Percentiles rank a stretch among this genome's conserved stretches.
These are phyloP conservation scores for Ustilago curta DNA, from an alignment of 1,284 basidiomycete species.

Conservation along the genomic window DNA sequence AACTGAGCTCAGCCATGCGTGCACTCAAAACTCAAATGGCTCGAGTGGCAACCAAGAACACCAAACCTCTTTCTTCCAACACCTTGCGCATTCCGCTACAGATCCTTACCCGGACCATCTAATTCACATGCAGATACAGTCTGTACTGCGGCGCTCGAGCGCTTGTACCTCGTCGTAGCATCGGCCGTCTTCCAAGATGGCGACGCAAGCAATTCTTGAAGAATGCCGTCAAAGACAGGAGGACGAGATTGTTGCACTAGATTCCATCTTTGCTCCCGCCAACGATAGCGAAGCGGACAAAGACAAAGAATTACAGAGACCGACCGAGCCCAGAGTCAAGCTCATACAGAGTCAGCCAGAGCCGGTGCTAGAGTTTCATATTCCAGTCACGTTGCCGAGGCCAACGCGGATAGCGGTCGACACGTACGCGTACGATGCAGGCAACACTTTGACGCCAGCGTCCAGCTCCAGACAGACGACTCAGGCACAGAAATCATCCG, in stretches of 20 bases:
- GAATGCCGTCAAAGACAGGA: slow-evolving; percentile 43
- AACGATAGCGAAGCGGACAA: neutral
- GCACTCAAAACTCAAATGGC: too few relatives aligned
- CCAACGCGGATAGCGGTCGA: slow-evolving; percentile 29
- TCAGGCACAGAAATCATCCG: neutral
- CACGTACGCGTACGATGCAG: slow-evolving; percentile 4
- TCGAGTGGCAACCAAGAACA: slow-evolving; percentile 4
- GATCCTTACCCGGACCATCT: neutral
- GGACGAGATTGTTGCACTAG: slow-evolving; percentile 49
- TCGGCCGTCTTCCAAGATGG: slow-evolving; percentile 9
- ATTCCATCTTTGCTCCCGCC: slow-evolving; percentile 43
- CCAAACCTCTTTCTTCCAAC: neutral
- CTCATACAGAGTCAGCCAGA: slow-evolving; percentile 14
- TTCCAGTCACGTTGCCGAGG: slow-evolving; percentile 35
- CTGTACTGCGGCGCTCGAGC: neutral
- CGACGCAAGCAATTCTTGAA: slow-evolving; percentile 18
- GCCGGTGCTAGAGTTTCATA: slow-evolving; percentile 20
- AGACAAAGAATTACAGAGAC: neutral
- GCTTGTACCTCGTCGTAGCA: slow-evolving; percentile 13
- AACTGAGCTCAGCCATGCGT: slow-evolving; percentile 21
- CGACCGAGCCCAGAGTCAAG: slow-evolving; percentile 19
- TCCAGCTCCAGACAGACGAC: neutral
- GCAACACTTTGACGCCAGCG: neutral
- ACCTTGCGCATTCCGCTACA: neutral
- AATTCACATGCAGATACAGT: neutral